These are phyloP conservation scores for Hypoxylon fuscum DNA, from an alignment of 495 filamentous ascomycete species.

Conservation along the genomic window DNA sequence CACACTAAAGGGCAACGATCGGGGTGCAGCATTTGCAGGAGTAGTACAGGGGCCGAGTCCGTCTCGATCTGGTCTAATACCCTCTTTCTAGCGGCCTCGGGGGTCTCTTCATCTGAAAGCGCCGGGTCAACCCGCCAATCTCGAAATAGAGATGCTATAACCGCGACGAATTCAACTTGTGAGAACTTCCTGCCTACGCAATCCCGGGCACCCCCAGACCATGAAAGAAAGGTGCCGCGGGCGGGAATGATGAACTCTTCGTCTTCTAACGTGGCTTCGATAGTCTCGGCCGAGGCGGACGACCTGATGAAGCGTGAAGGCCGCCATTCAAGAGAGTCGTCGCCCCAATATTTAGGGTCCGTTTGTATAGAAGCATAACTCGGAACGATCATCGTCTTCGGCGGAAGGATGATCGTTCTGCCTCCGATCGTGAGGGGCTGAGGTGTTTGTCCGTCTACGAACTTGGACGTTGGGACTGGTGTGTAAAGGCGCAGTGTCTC, in stretches of 20 bases:
- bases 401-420: conserved; percentile 29
- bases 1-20: conserved; percentile 44
- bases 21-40: conserved; percentile 53
- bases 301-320: conserved; percentile 45
- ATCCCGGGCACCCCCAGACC: conserved; percentile 56
- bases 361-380: conserved; percentile 26
- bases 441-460: background rate
- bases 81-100: conserved; percentile 42
- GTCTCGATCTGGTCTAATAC: conserved; percentile 42
- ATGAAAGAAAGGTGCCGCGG: conserved; percentile 55
- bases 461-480: conserved; percentile 51
- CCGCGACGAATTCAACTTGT: conserved; percentile 63
- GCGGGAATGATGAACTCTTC: conserved; percentile 44
- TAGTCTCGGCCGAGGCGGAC: background rate
- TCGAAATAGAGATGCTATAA: conserved; percentile 53
- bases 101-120: conserved; percentile 40
- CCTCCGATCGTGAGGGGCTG: conserved; percentile 17
- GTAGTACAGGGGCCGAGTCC: conserved; percentile 47
- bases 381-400: conserved; percentile 27
- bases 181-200: conserved; percentile 63
- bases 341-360: conserved; percentile 39
- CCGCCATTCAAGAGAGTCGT: conserved; percentile 44
- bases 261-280: background rate
- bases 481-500: conserved; percentile 63
- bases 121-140: conserved; percentile 44